Evolutionary conservation across 306 rosid species (phyloP).

Genomic region (Alnus glutinosa): DNA sequence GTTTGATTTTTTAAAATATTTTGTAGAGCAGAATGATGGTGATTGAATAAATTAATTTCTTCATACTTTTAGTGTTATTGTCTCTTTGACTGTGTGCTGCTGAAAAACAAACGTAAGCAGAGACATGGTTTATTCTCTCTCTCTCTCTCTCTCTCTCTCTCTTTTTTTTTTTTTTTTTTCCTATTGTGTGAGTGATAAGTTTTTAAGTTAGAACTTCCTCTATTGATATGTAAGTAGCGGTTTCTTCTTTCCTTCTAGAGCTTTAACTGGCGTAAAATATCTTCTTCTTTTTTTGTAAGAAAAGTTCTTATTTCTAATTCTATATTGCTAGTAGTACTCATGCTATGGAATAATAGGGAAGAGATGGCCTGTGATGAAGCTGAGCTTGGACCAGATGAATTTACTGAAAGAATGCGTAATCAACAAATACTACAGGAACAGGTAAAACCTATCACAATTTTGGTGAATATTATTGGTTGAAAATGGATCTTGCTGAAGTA

Average conservation of each 20-base stretch:
- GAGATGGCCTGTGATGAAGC: conserved; percentile 94
- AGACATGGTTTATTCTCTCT: neutral
- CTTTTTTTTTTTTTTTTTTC: no score
- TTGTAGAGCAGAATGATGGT: neutral
- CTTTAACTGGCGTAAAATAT: neutral
- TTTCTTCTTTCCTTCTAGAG: neutral
- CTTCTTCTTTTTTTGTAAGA: no score
- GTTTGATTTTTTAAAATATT: neutral
- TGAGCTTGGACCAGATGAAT: conserved; percentile 72
- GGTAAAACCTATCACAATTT: conserved; percentile 39
- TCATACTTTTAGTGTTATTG: neutral
- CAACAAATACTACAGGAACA: conserved; percentile 58
- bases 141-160: no score
- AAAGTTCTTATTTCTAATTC: conserved; percentile 2
- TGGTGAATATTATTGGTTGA: neutral
- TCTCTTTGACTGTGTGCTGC: neutral
- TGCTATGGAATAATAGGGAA: conserved; percentile 53
- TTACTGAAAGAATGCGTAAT: conserved; percentile 50
- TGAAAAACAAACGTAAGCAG: neutral
- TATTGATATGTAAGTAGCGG: neutral
- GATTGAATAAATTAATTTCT: no score
- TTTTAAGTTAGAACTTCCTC: neutral
- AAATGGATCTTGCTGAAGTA: conserved; percentile 27
- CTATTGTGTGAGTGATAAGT: neutral
- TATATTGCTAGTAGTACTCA: conserved; percentile 16